Evolutionary conservation across 1,284 basidiomycete species (phyloP), one percentile per base, ranked within the genome.

Genomic region (Tetrapyrgos nigripes): DNA sequence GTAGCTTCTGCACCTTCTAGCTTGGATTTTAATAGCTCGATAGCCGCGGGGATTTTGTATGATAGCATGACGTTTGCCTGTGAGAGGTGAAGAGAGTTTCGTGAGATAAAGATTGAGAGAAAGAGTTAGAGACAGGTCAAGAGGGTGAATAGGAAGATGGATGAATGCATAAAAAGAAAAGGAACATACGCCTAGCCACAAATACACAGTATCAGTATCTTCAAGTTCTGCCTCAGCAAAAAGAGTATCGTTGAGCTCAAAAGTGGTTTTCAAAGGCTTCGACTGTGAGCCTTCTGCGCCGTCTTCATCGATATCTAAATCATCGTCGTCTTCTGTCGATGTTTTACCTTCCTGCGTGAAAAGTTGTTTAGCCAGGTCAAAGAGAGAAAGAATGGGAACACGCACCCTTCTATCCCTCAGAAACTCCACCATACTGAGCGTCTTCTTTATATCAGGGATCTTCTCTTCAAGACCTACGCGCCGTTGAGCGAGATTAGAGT

Each of bases 51-150:
- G 23, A 98, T 79, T 61, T 92, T 93, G 78, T 99, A 99, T 1
- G 96, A 92, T 2, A 99, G 83, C 97, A 99, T 98, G 2, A 97
- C 95, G 65, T 98, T 98, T 40, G 97, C 97, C 96, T 95, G 65
- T 23, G 35, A 24, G 17, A 8, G 35, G 54, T 10, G 50, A 23
- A 43, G 45, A 8, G n/a, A n/a, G n/a, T n/a, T n/a, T n/a, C n/a
- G n/a, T n/a, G 17, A 40, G 37, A 40, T 8, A 24, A 50, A 1
- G 26, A 23, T 17, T 24, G 24, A 3, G 8, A 9, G 31, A 24
- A 19, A 21, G 45, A 35, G 9, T 11, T 35, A 35, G 23, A 40
- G 47, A 53, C 10, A 17, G 17, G 29, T 37, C 31, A 19, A 31
- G n/a, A 50, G 9, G 5, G 14, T 33, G 21, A 43, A 17, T 10